Base-by-base conservation (phyloP, 805 yeast species). In the Candida palmyrensis region DNA sequence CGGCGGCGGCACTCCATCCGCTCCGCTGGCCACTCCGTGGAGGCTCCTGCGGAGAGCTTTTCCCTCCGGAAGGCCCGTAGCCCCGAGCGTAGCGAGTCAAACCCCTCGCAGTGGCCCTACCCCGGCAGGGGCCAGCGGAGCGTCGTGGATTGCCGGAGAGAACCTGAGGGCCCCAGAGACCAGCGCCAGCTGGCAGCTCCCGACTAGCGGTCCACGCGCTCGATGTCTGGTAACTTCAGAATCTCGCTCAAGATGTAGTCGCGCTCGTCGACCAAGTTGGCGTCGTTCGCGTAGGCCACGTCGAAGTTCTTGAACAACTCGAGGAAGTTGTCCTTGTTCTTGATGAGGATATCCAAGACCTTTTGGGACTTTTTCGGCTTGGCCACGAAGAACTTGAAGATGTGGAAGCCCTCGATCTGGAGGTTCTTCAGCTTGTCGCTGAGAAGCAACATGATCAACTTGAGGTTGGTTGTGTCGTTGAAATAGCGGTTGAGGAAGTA, bases 361-460 rank as follows among this genome's bases (percentile, higher is more conserved):
- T 81, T 77, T 53, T 81, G 87, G 2, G 87, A 70, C 55, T 89
- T 89, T 42, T 82, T 79, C 4, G 98, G 98, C 57, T 92, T 92
- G 4, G 96, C 97, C n/a, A 88, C 88, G 58, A 92, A 87, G 25
- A 89, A 83, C 60, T 90, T 92, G 65, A 92, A 90, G 24, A 90
- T 82, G 44, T 92, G 89, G 52, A 92, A 92, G 3, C 95, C 88
- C 55, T 92, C 97, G 35, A 77, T 59, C 53, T 89, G 96, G 38
- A 92, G 71, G 55, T 89, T 89, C 51, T 82, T 84, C 42, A 94
- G 86, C 58, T 82, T 84, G 56, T 90, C 97, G 38, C 92, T 80
- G 42, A 92, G 63, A 40, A 88, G 59, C 23, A 82, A 71, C 98
- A 92, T 92, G 18, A 86, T 74, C 35, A 88, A 60, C 55, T 90